A percentile compares a stretch with the other conserved stretches of the same genome.
Conservation (phyloP, 1,284 basidiomycete species). For the Inonotus obliquus region DNA sequence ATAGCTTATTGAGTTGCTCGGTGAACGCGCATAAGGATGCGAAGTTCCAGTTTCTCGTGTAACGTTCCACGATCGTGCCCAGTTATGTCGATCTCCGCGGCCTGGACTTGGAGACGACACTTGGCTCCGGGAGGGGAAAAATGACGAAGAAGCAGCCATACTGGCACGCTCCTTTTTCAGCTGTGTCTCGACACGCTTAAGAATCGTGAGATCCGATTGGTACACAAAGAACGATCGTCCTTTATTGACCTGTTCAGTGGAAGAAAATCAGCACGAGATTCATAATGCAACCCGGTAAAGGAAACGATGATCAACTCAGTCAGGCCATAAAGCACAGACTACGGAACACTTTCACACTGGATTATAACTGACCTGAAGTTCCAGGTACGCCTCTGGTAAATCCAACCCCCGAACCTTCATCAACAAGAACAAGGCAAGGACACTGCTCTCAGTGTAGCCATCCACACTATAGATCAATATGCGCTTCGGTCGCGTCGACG, state of each 20-base stretch:
- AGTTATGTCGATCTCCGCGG: not conserved
- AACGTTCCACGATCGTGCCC: conserved; percentile 2
- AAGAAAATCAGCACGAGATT: not conserved
- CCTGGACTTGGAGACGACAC: not conserved
- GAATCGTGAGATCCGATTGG: conserved; percentile 71
- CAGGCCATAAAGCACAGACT: not conserved
- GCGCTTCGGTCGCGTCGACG: conserved; percentile 54
- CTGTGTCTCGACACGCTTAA: conserved; percentile 69
- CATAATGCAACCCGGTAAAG: not conserved
- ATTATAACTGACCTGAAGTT: conserved; percentile 49
- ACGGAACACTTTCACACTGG: not conserved
- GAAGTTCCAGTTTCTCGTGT: conserved; percentile 15
- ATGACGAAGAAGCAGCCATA: conserved; percentile 23
- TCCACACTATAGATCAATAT: conserved; percentile 74
- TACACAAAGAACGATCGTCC: conserved; percentile 89
- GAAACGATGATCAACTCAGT: not conserved
- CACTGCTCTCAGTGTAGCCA: conserved; percentile 87
- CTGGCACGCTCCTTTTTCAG: conserved; percentile 43
- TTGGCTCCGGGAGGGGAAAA: conserved; percentile 15
- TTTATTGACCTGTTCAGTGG: conserved; percentile 47
- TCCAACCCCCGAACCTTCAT: conserved; percentile 74
- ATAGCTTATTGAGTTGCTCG: conserved; percentile 18
- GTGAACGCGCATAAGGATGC: conserved; percentile 18
- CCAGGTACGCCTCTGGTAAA: conserved; percentile 87
- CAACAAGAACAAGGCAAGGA: conserved; percentile 82